These are phyloP conservation scores for Hypomontagnella monticulosa DNA, from an alignment of 495 filamentous ascomycete genomes.

Conservation along the genomic window DNA sequence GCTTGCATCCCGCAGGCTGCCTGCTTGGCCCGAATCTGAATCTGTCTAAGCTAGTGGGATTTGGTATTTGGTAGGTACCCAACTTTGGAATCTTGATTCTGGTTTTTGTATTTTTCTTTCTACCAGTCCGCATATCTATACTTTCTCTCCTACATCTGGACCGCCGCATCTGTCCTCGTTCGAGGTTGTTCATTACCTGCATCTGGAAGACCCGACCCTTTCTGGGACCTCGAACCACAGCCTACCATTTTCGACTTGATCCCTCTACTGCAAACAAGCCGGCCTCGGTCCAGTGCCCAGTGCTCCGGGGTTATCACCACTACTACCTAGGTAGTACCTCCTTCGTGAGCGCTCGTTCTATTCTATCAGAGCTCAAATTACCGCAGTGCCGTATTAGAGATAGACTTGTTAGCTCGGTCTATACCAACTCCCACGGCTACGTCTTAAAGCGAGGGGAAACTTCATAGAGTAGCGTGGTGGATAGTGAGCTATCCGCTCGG, in stretches of 20 bases:
- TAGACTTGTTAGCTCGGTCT: conserved; percentile 7
- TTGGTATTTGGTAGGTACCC: conserved; percentile 26
- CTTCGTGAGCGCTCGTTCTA: conserved; percentile 24
- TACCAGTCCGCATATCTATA: conserved; percentile 15
- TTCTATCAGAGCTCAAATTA: conserved; percentile 24
- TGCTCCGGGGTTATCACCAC: conserved; percentile 17
- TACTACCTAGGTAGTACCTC: conserved; percentile 7
- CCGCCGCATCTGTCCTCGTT: conserved; percentile 25
- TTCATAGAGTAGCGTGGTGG: conserved; percentile 15
- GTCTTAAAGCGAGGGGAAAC: conserved; percentile 1
- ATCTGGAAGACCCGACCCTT: conserved; percentile 31
- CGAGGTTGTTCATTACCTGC: conserved; percentile 21
- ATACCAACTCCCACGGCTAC: conserved; percentile 2
- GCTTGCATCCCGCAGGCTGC: conserved; percentile 33
- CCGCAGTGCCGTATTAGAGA: conserved; percentile 7
- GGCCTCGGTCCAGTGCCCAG: conserved; percentile 12
- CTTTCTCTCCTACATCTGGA: conserved; percentile 13
- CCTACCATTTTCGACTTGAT: conserved; percentile 34
- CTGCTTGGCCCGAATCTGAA: conserved; percentile 29
- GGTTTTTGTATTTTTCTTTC: conserved; percentile 2
- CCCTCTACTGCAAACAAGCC: conserved; percentile 36
- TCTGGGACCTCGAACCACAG: conserved; percentile 26
- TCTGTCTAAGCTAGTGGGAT: conserved; percentile 1
- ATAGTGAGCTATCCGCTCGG: conserved; percentile 6
- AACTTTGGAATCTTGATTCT: conserved; percentile 22